Evolutionary conservation across 768 basidiomycete species (phyloP).

Genomic region (Suillus paluster): DNA sequence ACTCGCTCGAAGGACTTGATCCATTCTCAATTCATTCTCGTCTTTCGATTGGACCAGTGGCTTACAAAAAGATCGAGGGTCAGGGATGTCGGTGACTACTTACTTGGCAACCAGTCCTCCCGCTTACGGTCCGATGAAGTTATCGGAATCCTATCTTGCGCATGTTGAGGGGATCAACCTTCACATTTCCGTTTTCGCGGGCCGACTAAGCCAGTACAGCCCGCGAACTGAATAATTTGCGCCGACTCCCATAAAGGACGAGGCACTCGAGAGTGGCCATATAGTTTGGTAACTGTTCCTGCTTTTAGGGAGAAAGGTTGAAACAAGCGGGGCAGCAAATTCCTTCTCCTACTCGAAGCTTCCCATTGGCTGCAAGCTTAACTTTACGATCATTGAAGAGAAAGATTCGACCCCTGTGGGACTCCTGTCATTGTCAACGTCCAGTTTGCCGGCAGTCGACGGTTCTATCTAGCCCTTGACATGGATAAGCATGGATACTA

Average conservation of each 20-base stretch:
- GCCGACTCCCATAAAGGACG: slow-evolving; percentile 26
- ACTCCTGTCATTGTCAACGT: not conserved
- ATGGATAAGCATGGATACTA: slow-evolving; percentile 1
- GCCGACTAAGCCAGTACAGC: slow-evolving; percentile 1
- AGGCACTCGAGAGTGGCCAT: not conserved
- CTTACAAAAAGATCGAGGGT: not conserved
- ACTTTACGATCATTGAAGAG: not conserved
- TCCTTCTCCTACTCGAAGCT: not conserved
- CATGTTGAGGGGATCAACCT: slow-evolving; percentile 17
- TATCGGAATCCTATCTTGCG: slow-evolving; percentile 31
- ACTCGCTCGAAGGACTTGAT: not conserved
- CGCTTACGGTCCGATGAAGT: slow-evolving; percentile 5
- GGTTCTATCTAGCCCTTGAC: not conserved
- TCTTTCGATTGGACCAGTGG: not conserved
- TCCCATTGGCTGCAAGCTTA: not conserved
- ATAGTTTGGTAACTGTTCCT: not conserved
- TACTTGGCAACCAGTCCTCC: not conserved
- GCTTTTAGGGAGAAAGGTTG: not conserved
- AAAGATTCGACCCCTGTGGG: not conserved
- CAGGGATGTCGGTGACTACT: not conserved
- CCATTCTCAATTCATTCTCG: not conserved
- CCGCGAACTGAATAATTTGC: not conserved
- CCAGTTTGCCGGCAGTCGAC: not conserved
- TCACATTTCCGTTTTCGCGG: slow-evolving; percentile 24
- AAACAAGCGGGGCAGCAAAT: not conserved